Base-by-base conservation (phyloP, 768 basidiomycete genomes). In the Inosperma sp. region DNA sequence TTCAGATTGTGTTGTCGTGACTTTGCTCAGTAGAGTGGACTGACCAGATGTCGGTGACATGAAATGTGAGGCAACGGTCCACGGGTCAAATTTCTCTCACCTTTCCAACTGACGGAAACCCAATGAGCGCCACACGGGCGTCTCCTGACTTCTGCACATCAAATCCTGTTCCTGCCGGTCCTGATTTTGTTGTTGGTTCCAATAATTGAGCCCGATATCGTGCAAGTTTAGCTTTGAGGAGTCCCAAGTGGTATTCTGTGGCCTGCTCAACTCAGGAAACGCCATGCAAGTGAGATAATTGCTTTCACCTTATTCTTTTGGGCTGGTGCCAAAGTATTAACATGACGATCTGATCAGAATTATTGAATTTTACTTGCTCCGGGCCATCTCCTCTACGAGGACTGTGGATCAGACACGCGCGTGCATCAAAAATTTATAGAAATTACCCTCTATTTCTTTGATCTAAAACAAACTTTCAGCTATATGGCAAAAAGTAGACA, bases 81-180 rank as follows among this genome's bases (percentile, higher is more conserved):
- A 29, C 36, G 12, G 22, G 31, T 13, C 12, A 19, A 35, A 35
- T 5, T 31, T 19, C 14, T 51, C 61, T 26, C 55, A 80, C 86
- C 77, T 89, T 90, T 62, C 94, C 95, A 40, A 96, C 93, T 5
- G 93, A 95, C 0, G 94, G 95, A 68, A 97, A 96, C 7, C 95
- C 94, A 39, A 96, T 96, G 48, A 96, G 72, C 17, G 92, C 90
- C 19, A 94, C 87, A 62, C 92, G 74, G 34, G 93, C 92, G 72
- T 95, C 93, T 53, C 93, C 92, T 8, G 76, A 75, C 55, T 79
- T 79, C 58, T 77, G 88, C 1, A 93, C 92, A 58, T 93, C 93
- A 53, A 94, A 95, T 3, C 92, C 93, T 51, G 84, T 79, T 22
- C 91, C 92, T 3, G 76, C 75, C 53, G 84, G 82, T 14, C 88